Evolutionary conservation across 768 basidiomycete species (phyloP).

Genomic region (Pulveroboletus ravenelii): DNA sequence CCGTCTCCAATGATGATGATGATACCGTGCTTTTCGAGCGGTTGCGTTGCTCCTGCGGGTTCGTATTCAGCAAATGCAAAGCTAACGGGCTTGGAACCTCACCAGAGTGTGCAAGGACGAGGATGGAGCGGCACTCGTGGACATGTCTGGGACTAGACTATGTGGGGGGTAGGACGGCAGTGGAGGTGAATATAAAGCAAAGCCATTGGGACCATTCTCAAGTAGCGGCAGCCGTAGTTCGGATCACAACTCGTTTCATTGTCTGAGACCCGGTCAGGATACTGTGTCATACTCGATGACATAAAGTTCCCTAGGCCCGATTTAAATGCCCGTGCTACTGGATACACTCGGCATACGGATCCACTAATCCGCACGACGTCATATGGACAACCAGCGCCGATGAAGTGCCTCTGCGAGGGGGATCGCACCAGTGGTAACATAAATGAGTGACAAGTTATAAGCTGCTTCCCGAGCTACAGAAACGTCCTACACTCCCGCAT

Average conservation of each 20-base stretch:
- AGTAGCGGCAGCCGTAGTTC: neutral
- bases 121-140: conserved; percentile 4
- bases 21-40: neutral
- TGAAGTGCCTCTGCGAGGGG: conserved; percentile 67
- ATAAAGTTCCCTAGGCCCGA: neutral
- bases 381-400: conserved; percentile 78
- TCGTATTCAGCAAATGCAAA: neutral
- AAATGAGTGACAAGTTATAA: conserved; percentile 73
- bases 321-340: neutral
- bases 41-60: neutral
- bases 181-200: no score
- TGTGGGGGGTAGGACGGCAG: neutral
- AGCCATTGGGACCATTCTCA: no score
- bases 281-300: neutral
- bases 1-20: conserved; percentile 23
- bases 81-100: neutral
- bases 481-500: neutral
- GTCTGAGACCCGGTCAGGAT: neutral
- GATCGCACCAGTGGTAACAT: conserved; percentile 70
- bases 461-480: conserved; percentile 12
- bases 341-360: no score
- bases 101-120: conserved; percentile 10
- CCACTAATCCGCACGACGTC: conserved; percentile 12
- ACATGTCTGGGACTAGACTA: conserved; percentile 4
- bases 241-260: neutral